phyloP scores from a whole-genome alignment of 345 rosid genomes.

The Firmiana major region DNA sequence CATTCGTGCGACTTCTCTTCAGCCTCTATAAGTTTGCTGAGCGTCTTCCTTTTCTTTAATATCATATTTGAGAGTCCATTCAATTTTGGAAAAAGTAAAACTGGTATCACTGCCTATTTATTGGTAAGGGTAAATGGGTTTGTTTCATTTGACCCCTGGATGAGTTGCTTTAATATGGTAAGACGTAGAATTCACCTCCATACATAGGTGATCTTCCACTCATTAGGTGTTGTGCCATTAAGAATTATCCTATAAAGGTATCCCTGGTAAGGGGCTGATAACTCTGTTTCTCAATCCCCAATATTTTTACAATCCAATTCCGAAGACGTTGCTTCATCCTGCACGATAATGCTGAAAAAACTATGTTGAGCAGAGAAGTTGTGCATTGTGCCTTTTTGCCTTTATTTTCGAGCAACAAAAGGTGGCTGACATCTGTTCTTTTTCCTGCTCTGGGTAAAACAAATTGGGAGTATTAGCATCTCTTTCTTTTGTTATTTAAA shows the following conservation, averaged over 20 bases:
- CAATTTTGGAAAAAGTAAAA: constrained; percentile 37
- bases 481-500: constrained; percentile 47
- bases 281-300: constrained; percentile 25
- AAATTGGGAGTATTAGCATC: constrained; percentile 60
- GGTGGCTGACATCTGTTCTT: constrained; percentile 47
- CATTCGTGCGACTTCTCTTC: constrained; percentile 10
- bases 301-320: constrained; percentile 32
- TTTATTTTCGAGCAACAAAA: constrained; percentile 50
- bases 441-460: constrained; percentile 54
- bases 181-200: constrained; percentile 29
- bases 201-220: constrained; percentile 21
- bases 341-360: constrained; percentile 43
- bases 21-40: constrained; percentile 22
- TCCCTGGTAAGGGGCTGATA: constrained; percentile 51
- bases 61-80: constrained; percentile 28
- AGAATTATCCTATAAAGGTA: constrained; percentile 26
- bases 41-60: constrained; percentile 21
- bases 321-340: constrained; percentile 50
- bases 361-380: constrained; percentile 51
- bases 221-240: constrained; percentile 34
- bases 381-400: constrained; percentile 43
- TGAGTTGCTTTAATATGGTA: constrained; percentile 23
- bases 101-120: constrained; percentile 44
- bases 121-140: constrained; percentile 23
- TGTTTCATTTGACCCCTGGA: constrained; percentile 24